phyloP scores from a whole-genome alignment of 1,139 yeast species.

The Hemisphaericaspora xylanilytica region DNA sequence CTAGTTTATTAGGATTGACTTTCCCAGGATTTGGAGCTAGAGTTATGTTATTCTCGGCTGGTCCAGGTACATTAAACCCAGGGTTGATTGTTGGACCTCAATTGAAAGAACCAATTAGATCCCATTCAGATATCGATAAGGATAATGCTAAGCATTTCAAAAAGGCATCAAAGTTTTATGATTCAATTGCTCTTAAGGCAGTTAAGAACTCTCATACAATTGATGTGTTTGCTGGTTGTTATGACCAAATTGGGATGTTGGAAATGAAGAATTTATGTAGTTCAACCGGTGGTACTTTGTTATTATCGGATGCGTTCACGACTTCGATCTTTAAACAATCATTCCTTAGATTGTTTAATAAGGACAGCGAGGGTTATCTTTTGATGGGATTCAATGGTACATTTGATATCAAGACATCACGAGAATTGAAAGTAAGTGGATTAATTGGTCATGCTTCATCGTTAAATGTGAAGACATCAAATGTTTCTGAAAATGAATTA shows the following conservation, averaged over 20 bases:
- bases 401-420: conserved; percentile 83
- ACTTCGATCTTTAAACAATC: conserved; percentile 96
- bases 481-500: conserved; percentile 88
- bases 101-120: conserved; percentile 92
- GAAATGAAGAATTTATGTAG: conserved; percentile 92
- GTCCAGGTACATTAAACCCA: conserved; percentile 94
- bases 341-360: conserved; percentile 75
- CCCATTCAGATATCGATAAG: conserved; percentile 90
- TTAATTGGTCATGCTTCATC: conserved; percentile 92
- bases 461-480: conserved; percentile 56
- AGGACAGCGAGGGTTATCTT: conserved; percentile 77
- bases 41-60: conserved; percentile 87
- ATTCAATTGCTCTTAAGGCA: conserved; percentile 65
- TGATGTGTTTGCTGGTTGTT: conserved; percentile 95
- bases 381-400: conserved; percentile 86
- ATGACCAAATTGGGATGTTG: conserved; percentile 95
- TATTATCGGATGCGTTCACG: conserved; percentile 92
- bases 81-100: conserved; percentile 93
- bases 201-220: conserved; percentile 80
- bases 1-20: conserved; percentile 78
- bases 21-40: conserved; percentile 90
- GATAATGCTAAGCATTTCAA: conserved; percentile 82
- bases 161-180: conserved; percentile 86
- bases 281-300: conserved; percentile 89
- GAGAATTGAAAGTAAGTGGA: conserved; percentile 88